Percentiles rank a stretch among this genome's conserved stretches.
These are phyloP conservation scores for Ceraceosorus bombacis DNA, from an alignment of 1,284 basidiomycete genomes.

Conservation along the genomic window DNA sequence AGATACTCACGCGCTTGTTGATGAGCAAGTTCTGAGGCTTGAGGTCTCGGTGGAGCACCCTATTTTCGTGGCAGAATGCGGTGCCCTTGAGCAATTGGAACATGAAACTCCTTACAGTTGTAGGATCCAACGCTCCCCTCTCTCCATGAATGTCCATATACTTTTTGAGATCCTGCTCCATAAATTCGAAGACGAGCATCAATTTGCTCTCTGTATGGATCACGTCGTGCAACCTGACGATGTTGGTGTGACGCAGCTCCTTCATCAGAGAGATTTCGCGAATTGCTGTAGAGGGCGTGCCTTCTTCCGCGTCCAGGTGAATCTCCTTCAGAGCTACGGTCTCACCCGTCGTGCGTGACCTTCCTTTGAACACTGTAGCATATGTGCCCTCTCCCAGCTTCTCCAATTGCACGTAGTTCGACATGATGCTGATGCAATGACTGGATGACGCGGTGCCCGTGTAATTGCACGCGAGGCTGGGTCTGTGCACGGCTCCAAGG, in stretches of 20 bases:
- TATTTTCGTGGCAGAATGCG: constrained; percentile 97
- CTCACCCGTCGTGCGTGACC: constrained; percentile 44
- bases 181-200: constrained; percentile 96
- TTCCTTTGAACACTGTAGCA: constrained; percentile 47
- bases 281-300: constrained; percentile 87
- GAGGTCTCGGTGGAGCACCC: constrained; percentile 91
- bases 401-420: constrained; percentile 27
- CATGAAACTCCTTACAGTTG: constrained; percentile 93
- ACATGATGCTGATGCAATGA: no score
- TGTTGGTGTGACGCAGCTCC: constrained; percentile 88
- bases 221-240: constrained; percentile 92
- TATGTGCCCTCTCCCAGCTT: constrained; percentile 49
- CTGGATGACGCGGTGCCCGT: no score
- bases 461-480: no score
- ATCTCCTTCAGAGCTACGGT: constrained; percentile 69
- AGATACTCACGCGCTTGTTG: constrained; percentile 63
- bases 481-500: no score
- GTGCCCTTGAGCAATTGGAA: constrained; percentile 95
- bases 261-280: constrained; percentile 95
- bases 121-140: constrained; percentile 82
- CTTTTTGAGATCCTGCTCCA: constrained; percentile 96
- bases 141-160: constrained; percentile 99
- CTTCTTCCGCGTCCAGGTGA: constrained; percentile 89
- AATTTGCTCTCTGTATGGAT: constrained; percentile 92
- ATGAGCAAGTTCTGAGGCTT: constrained; percentile 98